Conservation (phyloP, 257 asterid species). For the Solanum sparsipilum region DNA sequence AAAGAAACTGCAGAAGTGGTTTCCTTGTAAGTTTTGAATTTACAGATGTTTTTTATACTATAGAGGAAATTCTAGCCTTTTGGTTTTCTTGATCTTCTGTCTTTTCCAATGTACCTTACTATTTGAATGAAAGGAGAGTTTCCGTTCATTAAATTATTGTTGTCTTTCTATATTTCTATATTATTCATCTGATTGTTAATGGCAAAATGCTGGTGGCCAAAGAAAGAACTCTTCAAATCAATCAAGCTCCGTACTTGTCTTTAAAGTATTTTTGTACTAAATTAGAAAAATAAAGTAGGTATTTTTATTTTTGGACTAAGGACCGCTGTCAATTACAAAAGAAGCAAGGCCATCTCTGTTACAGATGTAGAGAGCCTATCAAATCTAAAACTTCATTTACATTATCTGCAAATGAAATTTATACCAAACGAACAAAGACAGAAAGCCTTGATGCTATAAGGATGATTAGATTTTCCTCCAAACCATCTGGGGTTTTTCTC, state of each 20-base stretch:
- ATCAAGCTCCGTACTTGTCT: background rate
- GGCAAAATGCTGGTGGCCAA: background rate
- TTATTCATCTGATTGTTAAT: background rate
- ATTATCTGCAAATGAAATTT: background rate
- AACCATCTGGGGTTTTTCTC: background rate
- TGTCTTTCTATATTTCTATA: background rate
- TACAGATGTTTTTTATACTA: background rate
- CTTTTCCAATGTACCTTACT: background rate
- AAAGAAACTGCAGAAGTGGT: background rate
- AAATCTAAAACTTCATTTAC: background rate
- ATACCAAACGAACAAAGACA: background rate
- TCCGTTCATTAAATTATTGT: background rate
- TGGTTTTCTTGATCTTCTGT: background rate
- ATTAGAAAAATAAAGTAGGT: background rate
- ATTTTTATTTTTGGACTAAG: background rate
- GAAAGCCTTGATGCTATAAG: background rate
- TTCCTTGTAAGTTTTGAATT: conserved; percentile 9
- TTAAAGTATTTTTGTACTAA: background rate
- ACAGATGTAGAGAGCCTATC: background rate
- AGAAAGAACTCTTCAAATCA: background rate
- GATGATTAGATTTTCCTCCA: background rate
- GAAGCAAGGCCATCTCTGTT: background rate
- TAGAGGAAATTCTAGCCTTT: background rate
- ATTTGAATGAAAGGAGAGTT: background rate
- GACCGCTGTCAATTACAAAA: background rate